These are phyloP conservation scores for Lodderomyces theae DNA, from an alignment of 1,139 yeast species.

Conservation along the genomic window DNA sequence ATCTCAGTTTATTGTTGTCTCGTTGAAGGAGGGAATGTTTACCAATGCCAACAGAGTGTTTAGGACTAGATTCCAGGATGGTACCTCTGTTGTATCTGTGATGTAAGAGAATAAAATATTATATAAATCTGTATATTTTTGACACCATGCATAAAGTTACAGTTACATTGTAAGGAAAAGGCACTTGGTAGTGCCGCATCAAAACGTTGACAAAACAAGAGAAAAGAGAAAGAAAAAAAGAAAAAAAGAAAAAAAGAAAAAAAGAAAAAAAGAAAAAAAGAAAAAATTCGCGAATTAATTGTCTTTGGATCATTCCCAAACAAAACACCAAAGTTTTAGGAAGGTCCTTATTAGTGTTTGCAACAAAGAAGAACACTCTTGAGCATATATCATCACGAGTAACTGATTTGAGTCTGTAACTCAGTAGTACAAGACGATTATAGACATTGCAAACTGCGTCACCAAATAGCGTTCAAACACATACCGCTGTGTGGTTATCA, in stretches of 20 bases:
- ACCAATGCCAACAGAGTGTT: conserved; percentile 94
- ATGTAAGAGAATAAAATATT: no score
- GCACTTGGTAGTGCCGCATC: conserved; percentile 2
- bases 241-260: background rate
- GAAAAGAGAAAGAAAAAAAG: background rate
- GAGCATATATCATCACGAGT: no score
- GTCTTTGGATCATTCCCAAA: background rate
- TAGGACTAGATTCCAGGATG: conserved; percentile 92
- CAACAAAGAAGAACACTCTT: background rate
- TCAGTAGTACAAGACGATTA: no score
- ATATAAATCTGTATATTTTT: background rate
- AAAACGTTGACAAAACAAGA: background rate
- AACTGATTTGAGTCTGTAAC: no score
- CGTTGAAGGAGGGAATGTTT: conserved; percentile 97
- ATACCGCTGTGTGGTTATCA: background rate
- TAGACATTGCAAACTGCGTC: no score
- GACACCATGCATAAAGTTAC: background rate
- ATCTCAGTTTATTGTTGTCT: conserved; percentile 93
- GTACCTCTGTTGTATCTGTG: conserved; percentile 86
- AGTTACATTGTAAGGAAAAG: no score
- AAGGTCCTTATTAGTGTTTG: background rate
- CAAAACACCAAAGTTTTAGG: background rate
- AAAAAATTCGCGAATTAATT: no score
- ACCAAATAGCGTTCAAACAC: no score
- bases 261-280: no score